Evolutionary conservation across 495 filamentous ascomycete genomes (phyloP).

Genomic region (Cercophora samala): DNA sequence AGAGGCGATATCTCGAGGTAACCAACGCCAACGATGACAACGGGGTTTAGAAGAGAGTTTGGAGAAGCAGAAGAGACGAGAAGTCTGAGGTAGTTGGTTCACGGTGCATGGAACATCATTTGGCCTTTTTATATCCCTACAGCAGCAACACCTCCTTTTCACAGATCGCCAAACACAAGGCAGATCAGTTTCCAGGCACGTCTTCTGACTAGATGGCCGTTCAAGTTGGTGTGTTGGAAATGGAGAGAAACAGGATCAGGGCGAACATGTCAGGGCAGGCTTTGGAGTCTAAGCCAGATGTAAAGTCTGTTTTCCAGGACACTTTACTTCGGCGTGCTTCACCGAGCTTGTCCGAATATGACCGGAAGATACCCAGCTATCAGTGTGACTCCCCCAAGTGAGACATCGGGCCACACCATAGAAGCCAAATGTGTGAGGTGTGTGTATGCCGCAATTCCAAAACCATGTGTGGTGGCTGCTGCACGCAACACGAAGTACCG

Average conservation of each 20-base stretch:
- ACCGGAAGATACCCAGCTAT: conserved; percentile 20
- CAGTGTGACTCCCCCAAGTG: conserved; percentile 33
- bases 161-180: neutral
- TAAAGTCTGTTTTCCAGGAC: neutral
- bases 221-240: conserved; percentile 27
- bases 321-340: conserved; percentile 13
- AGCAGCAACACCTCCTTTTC: neutral
- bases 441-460: neutral
- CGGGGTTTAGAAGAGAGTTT: no score
- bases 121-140: neutral
- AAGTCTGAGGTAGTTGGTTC: neutral
- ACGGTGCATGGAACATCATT: neutral
- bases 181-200: conserved; percentile 6
- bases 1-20: neutral
- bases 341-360: conserved; percentile 25
- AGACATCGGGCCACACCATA: conserved; percentile 36
- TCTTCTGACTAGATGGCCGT: conserved; percentile 27
- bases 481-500: conserved; percentile 15
- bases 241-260: conserved; percentile 8
- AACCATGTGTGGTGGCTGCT: neutral
- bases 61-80: neutral
- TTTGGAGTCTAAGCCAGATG: neutral
- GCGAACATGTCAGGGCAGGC: neutral
- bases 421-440: neutral
- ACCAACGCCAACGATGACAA: neutral